Conservation (phyloP, 2,329 filamentous ascomycete species). For the Akanthomyces uredinophilus region DNA sequence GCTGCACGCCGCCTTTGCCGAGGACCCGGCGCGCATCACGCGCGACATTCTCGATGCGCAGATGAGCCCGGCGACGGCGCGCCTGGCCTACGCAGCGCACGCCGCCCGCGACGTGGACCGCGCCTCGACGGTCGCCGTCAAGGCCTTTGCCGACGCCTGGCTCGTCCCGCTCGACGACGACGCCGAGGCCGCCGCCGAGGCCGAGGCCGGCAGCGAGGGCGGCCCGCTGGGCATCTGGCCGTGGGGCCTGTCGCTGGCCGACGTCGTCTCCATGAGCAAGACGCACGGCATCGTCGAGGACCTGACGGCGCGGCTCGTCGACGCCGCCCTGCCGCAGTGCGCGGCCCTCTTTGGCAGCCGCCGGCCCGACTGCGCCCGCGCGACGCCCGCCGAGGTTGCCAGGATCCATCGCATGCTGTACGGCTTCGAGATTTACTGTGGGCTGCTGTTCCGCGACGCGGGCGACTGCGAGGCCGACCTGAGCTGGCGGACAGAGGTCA, state of each 20-base stretch:
- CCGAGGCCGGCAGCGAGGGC: neutral
- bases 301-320: neutral
- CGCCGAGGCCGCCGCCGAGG: neutral
- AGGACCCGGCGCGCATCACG: conserved; percentile 11
- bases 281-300: conserved; percentile 8
- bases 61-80: conserved; percentile 4
- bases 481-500: conserved; percentile 3
- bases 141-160: conserved; percentile 1
- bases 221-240: conserved; percentile 9
- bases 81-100: conserved; percentile 13
- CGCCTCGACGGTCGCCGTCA: neutral
- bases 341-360: neutral
- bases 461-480: neutral
- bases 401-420: conserved; percentile 2
- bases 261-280: conserved; percentile 9
- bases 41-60: conserved; percentile 13
- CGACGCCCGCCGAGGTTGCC: neutral
- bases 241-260: conserved; percentile 7
- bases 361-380: too few species aligned
- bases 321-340: neutral
- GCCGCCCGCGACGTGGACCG: conserved; percentile 4
- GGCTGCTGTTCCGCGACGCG: neutral
- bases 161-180: neutral
- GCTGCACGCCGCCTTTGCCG: conserved; percentile 9
- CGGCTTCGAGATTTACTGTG: conserved; percentile 6